Evolutionary conservation across 2,329 filamentous ascomycete genomes (phyloP), one percentile per base, ranked within the genome.

Genomic region (Cytospora paraplurivora): DNA sequence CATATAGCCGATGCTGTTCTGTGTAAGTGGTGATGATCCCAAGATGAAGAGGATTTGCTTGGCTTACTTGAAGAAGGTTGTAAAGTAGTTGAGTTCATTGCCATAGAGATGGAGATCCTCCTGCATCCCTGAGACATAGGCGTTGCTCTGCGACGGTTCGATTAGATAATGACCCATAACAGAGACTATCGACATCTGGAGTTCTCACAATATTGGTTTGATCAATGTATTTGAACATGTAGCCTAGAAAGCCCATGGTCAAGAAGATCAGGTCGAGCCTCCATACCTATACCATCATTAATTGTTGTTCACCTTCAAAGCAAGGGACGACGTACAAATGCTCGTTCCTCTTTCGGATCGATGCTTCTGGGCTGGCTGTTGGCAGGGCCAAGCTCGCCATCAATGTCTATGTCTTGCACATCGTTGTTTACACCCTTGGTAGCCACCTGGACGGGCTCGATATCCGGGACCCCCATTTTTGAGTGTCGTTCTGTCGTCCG

Each of bases 211-310:
- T 63, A 19, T 63, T 63, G 10, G 56, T 63, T 13, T 63, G 61
- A 49, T 63, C 61, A 7, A 63, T 50, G 17, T 63, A 63, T 12
- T 63, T 63, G 55, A 63, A 63, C 61, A 63, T 63, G 32, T 63
- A 63, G 37, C 61, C 61, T 3, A 63, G 49, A n/a, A 63, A 63
- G 12, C 61, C 61, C n/a, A 63, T 63, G 3, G 56, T 47, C 49
- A 63, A 58, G 27, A 63, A 59, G 1, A 56, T 50, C 1, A 47
- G 15, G 19, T 63, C 61, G 2, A 63, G 56, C 1, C 61, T 55
- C 61, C 61, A 63, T 11, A 61, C 34, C 58, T 61, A 32, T 19
- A 19, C 1, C 2, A 11, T 15, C 1, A n/a, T 41, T 15, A 61
- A 15, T 15, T 5, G 2, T 34, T n/a, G 2, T 7, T 27, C 19